Base-by-base conservation (phyloP, 306 rosid species). In the Ormosia emarginata region DNA sequence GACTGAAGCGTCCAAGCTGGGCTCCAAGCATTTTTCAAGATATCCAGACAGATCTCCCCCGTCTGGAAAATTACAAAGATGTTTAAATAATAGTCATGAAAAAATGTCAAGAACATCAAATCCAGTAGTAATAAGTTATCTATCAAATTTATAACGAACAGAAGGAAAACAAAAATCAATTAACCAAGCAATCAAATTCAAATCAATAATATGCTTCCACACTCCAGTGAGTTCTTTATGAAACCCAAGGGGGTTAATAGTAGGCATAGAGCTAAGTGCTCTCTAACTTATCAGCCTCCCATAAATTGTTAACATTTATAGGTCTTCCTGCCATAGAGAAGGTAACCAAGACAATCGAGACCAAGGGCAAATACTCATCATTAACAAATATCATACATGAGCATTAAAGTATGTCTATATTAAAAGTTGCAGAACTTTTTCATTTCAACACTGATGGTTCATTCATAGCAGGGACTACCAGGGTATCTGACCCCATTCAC, bases 1-100 rank as follows among this genome's bases (percentile, higher is more conserved):
- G 98, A 96, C 74, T 96, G 99, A 68, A 96, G 96, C 5, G 99
- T 93, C 98, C 99, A 96, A 34, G 99, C 99, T 3, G 97, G 98
- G 89, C 98, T 96, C 99, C 99, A 96, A 55, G 99, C 99, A 82
- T 89, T 96, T 86, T 96, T 96, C 90, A 96, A 86, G 65, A 96
- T 96, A 84, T 96, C 99, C 44, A 96, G 89, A 89, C 99, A 96
- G 77, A 96, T 96, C 92, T 96, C 99, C 58, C 99, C 99, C 0
- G 98, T 96, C 97, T 93, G 89, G 76, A 82, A 83, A 65, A 61
- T 46, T 30, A 69, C 56, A 6, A 67, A 40, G 52, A 71, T 11
- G 70, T 49, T 79, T 49, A 77, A 59, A 33, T 8, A 15, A 30
- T 43, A 15, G 12, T 33, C 57, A 11, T 4, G 77, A 43, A 67